phyloP scores from a whole-genome alignment of 345 rosid species.

The Eucalyptus microcorys region DNA sequence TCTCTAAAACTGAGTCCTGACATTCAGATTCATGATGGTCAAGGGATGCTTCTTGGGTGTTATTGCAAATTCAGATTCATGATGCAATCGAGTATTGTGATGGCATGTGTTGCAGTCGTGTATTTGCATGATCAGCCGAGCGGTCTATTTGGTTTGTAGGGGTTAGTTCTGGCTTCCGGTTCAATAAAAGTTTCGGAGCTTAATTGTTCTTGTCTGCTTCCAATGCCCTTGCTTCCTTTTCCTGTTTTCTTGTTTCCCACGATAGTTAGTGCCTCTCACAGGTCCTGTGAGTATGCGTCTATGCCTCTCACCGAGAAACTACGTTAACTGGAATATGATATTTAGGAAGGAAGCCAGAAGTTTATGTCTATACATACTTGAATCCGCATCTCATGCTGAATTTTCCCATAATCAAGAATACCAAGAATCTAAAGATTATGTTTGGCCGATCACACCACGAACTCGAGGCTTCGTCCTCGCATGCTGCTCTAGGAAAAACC shows the following conservation, averaged over 20 bases:
- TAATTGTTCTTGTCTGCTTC: not conserved
- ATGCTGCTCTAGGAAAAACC: not conserved
- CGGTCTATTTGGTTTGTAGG: not conserved
- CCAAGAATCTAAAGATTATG: not conserved
- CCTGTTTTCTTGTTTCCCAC: not conserved
- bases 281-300: not conserved
- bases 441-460: not conserved
- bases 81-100: not conserved
- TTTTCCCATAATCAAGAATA: not conserved
- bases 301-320: not conserved
- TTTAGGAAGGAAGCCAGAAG: not conserved
- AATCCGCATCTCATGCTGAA: not conserved
- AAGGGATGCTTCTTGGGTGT: not conserved
- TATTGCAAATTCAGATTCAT: not conserved
- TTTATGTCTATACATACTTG: not conserved
- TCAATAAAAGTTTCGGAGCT: not conserved
- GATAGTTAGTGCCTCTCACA: not conserved
- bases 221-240: not conserved
- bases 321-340: not conserved
- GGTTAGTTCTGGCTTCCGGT: not conserved
- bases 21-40: not conserved
- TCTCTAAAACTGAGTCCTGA: not conserved
- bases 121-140: not conserved
- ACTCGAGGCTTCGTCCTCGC: not conserved
- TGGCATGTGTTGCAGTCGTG: not conserved